Evolutionary conservation across 2,329 filamentous ascomycete species (phyloP).

Genomic region (Escovopsis sp.): DNA sequence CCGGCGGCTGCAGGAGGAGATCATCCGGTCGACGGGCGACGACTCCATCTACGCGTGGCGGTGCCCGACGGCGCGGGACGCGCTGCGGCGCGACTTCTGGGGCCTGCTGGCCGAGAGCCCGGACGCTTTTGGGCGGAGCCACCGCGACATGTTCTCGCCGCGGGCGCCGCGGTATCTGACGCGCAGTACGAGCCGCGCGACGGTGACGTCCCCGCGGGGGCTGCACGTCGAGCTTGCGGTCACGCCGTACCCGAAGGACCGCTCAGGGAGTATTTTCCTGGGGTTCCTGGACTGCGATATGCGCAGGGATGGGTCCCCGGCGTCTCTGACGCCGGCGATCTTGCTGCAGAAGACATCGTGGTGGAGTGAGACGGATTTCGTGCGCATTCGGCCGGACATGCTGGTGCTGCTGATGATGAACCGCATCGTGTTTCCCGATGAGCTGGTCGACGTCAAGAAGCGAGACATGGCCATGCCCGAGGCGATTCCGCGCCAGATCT

Average conservation of each 20-base stretch:
- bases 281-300: conserved; percentile 16
- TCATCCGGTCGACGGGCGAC: conserved; percentile 14
- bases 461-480: conserved; percentile 5
- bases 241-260: conserved; percentile 13
- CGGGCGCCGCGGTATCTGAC: conserved; percentile 12
- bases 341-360: conserved; percentile 15
- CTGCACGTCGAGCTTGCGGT: conserved; percentile 12
- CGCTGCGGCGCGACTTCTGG: conserved; percentile 9
- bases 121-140: conserved; percentile 11
- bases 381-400: conserved; percentile 13
- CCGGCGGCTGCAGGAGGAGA: conserved; percentile 14
- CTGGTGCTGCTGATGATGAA: conserved; percentile 13
- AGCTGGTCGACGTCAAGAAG: conserved; percentile 7
- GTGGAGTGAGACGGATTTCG: conserved; percentile 14
- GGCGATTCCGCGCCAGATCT: conserved; percentile 8
- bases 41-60: conserved; percentile 16
- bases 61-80: conserved; percentile 5
- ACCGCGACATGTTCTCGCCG: conserved; percentile 8
- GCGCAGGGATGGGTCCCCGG: conserved; percentile 8
- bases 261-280: conserved; percentile 13
- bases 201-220: conserved; percentile 11
- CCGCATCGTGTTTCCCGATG: conserved; percentile 11
- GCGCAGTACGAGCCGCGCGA: conserved; percentile 8
- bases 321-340: conserved; percentile 8
- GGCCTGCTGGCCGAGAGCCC: conserved; percentile 13